Base-by-base conservation (phyloP, 2,329 filamentous ascomycete genomes). In the Aspergillus pseudoviridinutans region DNA sequence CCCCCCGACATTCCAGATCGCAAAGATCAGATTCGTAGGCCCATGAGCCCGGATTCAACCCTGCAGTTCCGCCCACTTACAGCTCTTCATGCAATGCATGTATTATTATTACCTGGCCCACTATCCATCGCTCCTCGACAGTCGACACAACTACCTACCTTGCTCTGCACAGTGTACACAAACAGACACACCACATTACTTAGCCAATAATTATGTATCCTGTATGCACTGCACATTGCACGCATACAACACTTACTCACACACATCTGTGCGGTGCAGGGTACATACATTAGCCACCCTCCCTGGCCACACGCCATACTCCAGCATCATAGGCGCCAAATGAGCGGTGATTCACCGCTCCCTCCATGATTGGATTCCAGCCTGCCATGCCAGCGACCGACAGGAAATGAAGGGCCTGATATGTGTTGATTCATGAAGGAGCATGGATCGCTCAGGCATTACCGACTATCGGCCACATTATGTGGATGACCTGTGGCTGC, bases 311-410 rank as follows among this genome's bases (percentile, higher is more conserved):
- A 44, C 41, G 41, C 41, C 41, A 22, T n/a, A 10, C 41, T 20
- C n/a, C 20, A 20, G 8, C 41, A 44, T 10, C 3, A 44, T 12
- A 9, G 22, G 44, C 10, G 10, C 24, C 7, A 24, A 61, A 64
- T 46, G 51, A 47, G 62, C 61, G 61, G 61, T 64, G 62, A 65
- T 65, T 59, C 61, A 65, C 63, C 61, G 58, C 61, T 61, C 38
- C 49, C 22, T 53, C 55, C 41, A 55, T 54, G 42, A 62, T 63
- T 63, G 59, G 61, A 29, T 47, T 47, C 54, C 12, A 52, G 38
- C 53, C 27, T 58, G 59, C 61, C 57, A 61, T 61, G 57, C 51
- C 44, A 59, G 20, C 44, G 24, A 27, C 44, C 5, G 28, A 24
- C 25, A 14, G n/a, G 42, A 54, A 29, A 49, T 14, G 28, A 41